Percentiles rank a stretch among this genome's conserved stretches.
Evolutionary conservation across 257 asterid species (phyloP).

Genomic region (Nicotiana benthamiana): DNA sequence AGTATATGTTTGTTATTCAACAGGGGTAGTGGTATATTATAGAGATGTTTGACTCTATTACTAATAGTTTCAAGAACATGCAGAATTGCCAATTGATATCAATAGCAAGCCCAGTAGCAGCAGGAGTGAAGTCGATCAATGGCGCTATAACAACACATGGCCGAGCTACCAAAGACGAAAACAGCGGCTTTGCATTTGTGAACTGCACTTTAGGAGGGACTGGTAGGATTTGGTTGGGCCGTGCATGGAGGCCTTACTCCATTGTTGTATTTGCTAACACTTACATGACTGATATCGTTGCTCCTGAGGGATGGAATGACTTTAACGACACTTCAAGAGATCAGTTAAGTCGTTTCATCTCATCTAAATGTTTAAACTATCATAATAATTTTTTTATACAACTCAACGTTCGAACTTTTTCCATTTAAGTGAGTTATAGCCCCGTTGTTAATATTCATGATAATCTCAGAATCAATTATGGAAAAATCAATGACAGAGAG

Average conservation of each 20-base stretch:
- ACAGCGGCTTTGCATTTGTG: slow-evolving; percentile 67
- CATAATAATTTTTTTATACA: too few relatives aligned
- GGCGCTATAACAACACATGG: slow-evolving; percentile 89
- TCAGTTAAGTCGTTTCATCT: slow-evolving; percentile 25
- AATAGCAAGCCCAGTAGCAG: slow-evolving; percentile 54
- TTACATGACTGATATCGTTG: slow-evolving; percentile 66
- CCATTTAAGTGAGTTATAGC: too few relatives aligned
- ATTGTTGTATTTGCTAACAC: slow-evolving; percentile 67
- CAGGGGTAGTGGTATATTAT: too few relatives aligned
- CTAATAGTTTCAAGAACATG: background rate
- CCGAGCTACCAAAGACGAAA: slow-evolving; percentile 66
- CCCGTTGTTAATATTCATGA: too few relatives aligned
- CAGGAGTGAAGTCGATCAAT: slow-evolving; percentile 44
- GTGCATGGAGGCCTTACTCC: slow-evolving; percentile 95
- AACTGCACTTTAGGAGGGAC: slow-evolving; percentile 78
- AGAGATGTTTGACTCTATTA: too few relatives aligned
- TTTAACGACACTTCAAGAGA: slow-evolving; percentile 82
- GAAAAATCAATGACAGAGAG: too few relatives aligned
- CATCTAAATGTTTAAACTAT: background rate
- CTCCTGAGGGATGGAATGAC: slow-evolving; percentile 92
- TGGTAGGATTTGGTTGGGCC: slow-evolving; percentile 85
- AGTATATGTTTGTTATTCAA: too few relatives aligned
- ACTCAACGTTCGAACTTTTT: too few relatives aligned
- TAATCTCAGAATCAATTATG: too few relatives aligned
- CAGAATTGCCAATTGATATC: slow-evolving; percentile 60